Conservation (phyloP, 2,329 filamentous ascomycete genomes). For the Ceratocystis diversiconidia region DNA sequence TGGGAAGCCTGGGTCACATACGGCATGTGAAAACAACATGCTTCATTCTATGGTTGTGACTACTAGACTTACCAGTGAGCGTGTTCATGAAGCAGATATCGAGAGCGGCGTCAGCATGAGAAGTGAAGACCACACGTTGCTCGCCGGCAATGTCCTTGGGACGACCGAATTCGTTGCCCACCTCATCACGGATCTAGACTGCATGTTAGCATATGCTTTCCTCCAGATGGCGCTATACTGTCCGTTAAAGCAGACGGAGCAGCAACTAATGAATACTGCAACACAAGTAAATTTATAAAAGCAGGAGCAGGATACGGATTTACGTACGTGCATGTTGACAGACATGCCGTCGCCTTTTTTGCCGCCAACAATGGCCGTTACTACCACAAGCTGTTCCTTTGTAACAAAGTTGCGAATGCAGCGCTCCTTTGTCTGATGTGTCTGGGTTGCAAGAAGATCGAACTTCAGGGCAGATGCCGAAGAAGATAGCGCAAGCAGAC, state of each 20-base stretch:
- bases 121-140: constrained; percentile 85
- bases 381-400: constrained; percentile 84
- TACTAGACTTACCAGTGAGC: constrained; percentile 44
- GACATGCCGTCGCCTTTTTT: constrained; percentile 78
- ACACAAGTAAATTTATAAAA: not conserved
- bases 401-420: constrained; percentile 95
- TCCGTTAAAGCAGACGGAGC: not conserved
- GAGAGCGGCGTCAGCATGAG: constrained; percentile 79
- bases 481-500: constrained; percentile 41
- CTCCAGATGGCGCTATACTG: not conserved
- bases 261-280: not conserved
- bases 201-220: constrained; percentile 17
- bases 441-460: constrained; percentile 60
- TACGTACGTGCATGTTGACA: constrained; percentile 79
- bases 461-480: constrained; percentile 69
- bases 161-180: constrained; percentile 89
- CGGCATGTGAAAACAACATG: not conserved
- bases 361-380: constrained; percentile 81
- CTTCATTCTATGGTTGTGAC: no score
- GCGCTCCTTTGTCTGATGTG: constrained; percentile 53
- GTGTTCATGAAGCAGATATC: constrained; percentile 94
- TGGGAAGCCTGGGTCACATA: not conserved
- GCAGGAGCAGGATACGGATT: not conserved
- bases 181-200: constrained; percentile 73
- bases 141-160: constrained; percentile 87